Base-by-base conservation (phyloP, 768 basidiomycete genomes). In the Sarcodon aspratus region DNA sequence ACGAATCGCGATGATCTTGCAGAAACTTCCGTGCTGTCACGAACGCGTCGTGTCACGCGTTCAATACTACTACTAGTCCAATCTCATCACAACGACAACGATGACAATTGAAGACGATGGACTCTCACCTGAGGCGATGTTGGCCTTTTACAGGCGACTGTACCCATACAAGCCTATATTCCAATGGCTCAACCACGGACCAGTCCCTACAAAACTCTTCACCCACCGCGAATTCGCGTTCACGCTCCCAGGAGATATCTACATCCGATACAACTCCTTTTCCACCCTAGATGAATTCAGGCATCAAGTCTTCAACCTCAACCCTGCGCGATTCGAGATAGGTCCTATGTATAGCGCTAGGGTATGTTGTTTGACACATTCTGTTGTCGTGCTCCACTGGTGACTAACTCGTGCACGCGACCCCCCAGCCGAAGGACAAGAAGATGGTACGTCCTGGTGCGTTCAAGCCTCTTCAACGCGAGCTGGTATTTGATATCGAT, bases 401-500 rank as follows among this genome's bases (percentile, higher is more conserved):
- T 3, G 36, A 33, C 18, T 17, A 36, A 27, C 33, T 9, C 38
- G 2, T 33, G 11, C 38, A n/a, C 15, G 9, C 43, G 17, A 9
- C 48, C 12, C 50, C 48, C 3, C 61, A 96, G 91, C 95, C 95
- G 3, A 74, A 80, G 58, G 95, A 97, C 70, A 85, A 79, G 61
- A 94, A 94, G 59, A 83, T 87, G 0, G 71, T 90, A 9, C 79
- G 79, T 9, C 69, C 82, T n/a, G 66, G 69, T 2, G 73, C 73
- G 0, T 82, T 97, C 55, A 70, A 74, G 40, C 92, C 96, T 0
- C 62, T 78, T 33, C 76, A 79, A 54, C 84, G 96, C 50, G 96
- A 98, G 63, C 82, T 99, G 38, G 95, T 98, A 0, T 96, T 99
- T 62, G 96, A 99, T 79, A 97, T 99, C 62, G 96, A 99, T 66